phyloP scores from a whole-genome alignment of 2,329 filamentous ascomycete species.

The Colletotrichum coccodes region DNA sequence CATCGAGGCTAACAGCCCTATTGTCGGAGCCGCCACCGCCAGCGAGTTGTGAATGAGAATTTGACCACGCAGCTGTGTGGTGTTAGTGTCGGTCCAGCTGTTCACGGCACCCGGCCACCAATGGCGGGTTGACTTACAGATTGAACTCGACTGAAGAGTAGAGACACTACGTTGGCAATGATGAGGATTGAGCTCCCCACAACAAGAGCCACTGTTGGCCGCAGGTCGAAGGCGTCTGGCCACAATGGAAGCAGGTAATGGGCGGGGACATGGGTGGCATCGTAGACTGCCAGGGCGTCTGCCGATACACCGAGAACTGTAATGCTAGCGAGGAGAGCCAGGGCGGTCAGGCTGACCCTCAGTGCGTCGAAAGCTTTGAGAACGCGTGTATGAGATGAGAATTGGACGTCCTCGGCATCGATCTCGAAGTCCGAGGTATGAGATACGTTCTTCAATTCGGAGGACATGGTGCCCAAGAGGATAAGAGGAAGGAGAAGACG shows the following conservation, averaged over 20 bases:
- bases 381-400: slow-evolving; percentile 49
- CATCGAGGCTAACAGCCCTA: slow-evolving; percentile 53
- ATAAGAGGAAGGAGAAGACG: background rate
- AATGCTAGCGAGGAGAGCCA: slow-evolving; percentile 62
- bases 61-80: slow-evolving; percentile 16
- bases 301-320: slow-evolving; percentile 64
- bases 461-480: slow-evolving; percentile 10
- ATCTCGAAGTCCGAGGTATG: slow-evolving; percentile 61
- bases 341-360: slow-evolving; percentile 57
- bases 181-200: slow-evolving; percentile 61
- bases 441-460: slow-evolving; percentile 50
- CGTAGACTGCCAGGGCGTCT: slow-evolving; percentile 65
- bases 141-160: slow-evolving; percentile 59
- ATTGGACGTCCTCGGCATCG: slow-evolving; percentile 51
- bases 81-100: background rate
- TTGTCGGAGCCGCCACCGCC: slow-evolving; percentile 39
- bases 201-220: slow-evolving; percentile 66
- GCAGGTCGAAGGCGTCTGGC: slow-evolving; percentile 66
- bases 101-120: background rate
- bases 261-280: slow-evolving; percentile 59
- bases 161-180: slow-evolving; percentile 56
- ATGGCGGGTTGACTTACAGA: slow-evolving; percentile 52
- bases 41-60: slow-evolving; percentile 31
- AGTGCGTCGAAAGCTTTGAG: slow-evolving; percentile 54
- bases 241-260: slow-evolving; percentile 65